Base-by-base conservation (phyloP, 1,139 yeast species). In the Lodderomyces parapsilosis region DNA sequence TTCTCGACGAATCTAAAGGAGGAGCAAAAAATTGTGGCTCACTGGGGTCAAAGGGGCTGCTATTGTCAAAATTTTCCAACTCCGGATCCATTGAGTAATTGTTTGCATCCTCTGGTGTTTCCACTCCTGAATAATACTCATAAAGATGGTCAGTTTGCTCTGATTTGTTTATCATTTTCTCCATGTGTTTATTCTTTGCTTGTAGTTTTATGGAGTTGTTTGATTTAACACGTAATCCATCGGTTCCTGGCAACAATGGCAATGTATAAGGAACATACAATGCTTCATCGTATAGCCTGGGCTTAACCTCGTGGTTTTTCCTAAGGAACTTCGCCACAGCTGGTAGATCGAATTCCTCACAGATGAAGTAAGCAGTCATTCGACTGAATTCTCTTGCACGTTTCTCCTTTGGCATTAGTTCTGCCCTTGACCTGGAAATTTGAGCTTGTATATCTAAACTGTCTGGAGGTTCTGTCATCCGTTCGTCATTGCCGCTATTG, bases 71-170 rank as follows among this genome's bases (percentile, higher is more conserved):
- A 44, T 64, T 64, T 39, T 71, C 76, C 28, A 59, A 53, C 42
- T 71, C 76, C 0, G 78, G 78, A 45, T 72, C 78, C 76, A 66
- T 72, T 41, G 69, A 74, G 51, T 78, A 78, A 53, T 80, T 80
- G 47, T 78, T 74, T 6, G 80, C 82, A 58, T 80, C 85, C 49
- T 80, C 86, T 1, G 81, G 78, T 0, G 84, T 78, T 51, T 81
- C 87, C 2, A 81, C 86, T 6, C 96, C 96, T 1, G 96, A 85
- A 57, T 83, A 90, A 58, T 88, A 91, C 56, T 90, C 97, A 58
- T 83, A 90, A 59, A 90, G 87, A 60, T 91, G 96, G 63, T 90
- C 96, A 32, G 88, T 76, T 57, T 83, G 90, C 61, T 90, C 97
- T 39, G 88, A 81, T 38, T 78, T 78, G 55, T 87, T 87, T 47